Percentiles rank a stretch among this genome's conserved stretches.
phyloP scores from a whole-genome alignment of 139 green algal species.

The Auxenochlorella pyrenoidosa region DNA sequence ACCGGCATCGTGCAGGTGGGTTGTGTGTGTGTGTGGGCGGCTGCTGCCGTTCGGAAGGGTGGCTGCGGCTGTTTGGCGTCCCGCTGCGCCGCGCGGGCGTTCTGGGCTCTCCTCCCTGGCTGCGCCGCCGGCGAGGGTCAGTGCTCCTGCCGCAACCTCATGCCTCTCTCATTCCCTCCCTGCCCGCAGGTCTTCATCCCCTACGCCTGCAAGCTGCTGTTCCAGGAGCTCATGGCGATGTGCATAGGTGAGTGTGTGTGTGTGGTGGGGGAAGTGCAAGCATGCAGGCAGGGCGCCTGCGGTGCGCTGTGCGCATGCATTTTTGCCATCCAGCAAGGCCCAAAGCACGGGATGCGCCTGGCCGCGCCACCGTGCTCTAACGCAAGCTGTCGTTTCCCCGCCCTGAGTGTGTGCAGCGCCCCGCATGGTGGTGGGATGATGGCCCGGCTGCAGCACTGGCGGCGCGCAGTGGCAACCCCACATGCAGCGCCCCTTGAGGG shows the following conservation, averaged over 20 bases:
- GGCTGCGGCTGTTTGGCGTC: no score
- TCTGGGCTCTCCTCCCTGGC: no score
- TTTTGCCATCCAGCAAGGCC: neutral
- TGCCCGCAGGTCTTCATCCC: constrained; percentile 83
- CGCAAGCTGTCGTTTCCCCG: neutral
- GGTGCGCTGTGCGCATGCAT: neutral
- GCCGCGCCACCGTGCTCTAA: no score
- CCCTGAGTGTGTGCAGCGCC: neutral
- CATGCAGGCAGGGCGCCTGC: no score
- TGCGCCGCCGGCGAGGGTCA: no score
- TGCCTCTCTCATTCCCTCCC: neutral
- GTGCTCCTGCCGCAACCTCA: no score
- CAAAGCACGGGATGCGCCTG: no score
- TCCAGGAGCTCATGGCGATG: constrained; percentile 95
- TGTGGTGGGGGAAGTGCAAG: no score
- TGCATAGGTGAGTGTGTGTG: neutral
- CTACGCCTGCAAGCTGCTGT: constrained; percentile 96
- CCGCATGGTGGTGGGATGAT: constrained; percentile 22
- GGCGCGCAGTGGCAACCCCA: no score
- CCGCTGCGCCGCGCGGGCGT: no score
- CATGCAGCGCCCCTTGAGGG: no score
- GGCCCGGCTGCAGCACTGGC: neutral
- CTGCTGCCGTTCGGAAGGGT: no score
- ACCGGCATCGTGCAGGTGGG: constrained; percentile 78
- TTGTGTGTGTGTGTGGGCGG: neutral